Evolutionary conservation across 169 alveolate species (phyloP).

Genomic region (Plasmodium relictum): DNA sequence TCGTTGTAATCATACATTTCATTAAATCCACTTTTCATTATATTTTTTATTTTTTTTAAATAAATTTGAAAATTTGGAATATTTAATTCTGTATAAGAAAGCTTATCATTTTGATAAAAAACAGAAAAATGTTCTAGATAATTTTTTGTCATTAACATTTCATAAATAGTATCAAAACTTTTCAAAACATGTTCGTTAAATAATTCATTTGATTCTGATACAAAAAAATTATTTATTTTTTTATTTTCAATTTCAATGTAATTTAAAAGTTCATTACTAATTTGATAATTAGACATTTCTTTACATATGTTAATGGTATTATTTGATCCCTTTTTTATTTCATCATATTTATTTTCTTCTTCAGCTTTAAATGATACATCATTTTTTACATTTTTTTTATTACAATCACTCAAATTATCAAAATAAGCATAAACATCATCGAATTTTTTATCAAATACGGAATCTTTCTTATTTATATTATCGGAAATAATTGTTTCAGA

Average conservation of each 20-base stretch:
- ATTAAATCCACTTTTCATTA: slow-evolving; percentile 37
- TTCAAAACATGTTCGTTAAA: slow-evolving; percentile 1
- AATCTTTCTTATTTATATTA: too few relatives aligned
- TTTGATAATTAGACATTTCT: not conserved
- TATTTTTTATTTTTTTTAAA: slow-evolving; percentile 20
- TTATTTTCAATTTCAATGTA: not conserved
- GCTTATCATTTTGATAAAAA: not conserved
- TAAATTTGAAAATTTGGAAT: slow-evolving; percentile 19
- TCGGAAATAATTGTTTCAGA: too few relatives aligned
- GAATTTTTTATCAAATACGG: not conserved
- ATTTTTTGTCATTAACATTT: slow-evolving; percentile 14
- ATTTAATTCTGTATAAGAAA: not conserved
- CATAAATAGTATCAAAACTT: slow-evolving; percentile 13
- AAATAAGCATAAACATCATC: slow-evolving; percentile 13
- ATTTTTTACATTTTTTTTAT: not conserved
- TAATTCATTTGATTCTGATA: not conserved
- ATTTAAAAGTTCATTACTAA: not conserved
- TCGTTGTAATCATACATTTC: slow-evolving; percentile 62
- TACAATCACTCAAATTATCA: slow-evolving; percentile 5
- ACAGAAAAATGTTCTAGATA: slow-evolving; percentile 28
- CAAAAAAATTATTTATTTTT: not conserved
- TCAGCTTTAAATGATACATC: not conserved
- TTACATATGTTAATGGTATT: not conserved
- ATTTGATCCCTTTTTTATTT: not conserved
- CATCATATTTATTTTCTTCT: not conserved